A percentile compares a stretch with the other conserved stretches of the same genome.
Evolutionary conservation across 208 protist species (phyloP).

Genomic region (Leishmania martiniquensis): DNA sequence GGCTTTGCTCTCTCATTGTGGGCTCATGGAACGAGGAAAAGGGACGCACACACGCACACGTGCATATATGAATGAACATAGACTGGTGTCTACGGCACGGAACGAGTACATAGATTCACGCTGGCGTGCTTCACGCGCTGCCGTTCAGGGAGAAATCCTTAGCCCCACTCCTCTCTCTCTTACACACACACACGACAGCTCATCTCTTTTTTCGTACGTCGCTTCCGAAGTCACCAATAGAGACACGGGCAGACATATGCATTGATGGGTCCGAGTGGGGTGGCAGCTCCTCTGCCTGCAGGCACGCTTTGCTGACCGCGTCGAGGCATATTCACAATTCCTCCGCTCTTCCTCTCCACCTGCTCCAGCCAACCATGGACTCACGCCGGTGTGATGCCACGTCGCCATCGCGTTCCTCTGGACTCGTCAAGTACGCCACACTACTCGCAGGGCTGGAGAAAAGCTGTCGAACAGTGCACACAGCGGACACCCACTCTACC

Average conservation of each 20-base stretch:
- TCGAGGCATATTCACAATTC: background rate
- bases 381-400: background rate
- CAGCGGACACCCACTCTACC: background rate
- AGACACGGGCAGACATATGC: background rate
- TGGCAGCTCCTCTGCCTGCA: background rate
- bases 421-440: background rate
- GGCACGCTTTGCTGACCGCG: background rate
- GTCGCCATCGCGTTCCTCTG: background rate
- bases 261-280: background rate
- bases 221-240: background rate
- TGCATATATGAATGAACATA: background rate
- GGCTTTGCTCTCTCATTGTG: background rate
- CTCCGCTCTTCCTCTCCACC: background rate
- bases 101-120: background rate
- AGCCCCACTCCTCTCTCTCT: background rate
- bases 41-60: background rate
- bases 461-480: slow-evolving; percentile 1
- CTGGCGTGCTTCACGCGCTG: background rate
- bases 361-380: background rate
- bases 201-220: background rate
- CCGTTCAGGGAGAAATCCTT: background rate
- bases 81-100: background rate
- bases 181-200: background rate
- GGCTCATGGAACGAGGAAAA: background rate
- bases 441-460: slow-evolving; percentile 13